These are phyloP conservation scores for Aspergillus pseudoterreus DNA, from an alignment of 2,329 filamentous ascomycete genomes.

Conservation along the genomic window DNA sequence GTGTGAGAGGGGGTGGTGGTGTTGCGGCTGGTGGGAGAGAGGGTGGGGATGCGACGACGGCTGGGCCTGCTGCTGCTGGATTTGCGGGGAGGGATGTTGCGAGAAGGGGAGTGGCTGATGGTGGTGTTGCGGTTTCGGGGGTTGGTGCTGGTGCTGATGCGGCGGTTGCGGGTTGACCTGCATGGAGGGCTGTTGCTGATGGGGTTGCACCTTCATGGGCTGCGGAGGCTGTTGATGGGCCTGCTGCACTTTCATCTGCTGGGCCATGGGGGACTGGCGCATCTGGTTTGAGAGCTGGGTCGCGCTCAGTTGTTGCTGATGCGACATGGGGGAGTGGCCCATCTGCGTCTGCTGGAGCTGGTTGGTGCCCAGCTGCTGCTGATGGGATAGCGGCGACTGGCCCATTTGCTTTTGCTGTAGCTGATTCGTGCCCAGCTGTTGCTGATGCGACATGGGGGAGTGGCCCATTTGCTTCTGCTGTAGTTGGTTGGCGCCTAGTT, in stretches of 20 bases:
- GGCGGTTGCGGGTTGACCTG: slow-evolving; percentile 11
- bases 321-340: neutral
- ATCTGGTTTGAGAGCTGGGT: neutral
- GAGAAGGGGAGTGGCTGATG: neutral
- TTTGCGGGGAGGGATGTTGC: neutral
- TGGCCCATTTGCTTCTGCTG: neutral
- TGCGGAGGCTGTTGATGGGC: neutral
- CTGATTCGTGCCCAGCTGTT: neutral
- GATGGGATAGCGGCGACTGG: neutral
- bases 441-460: neutral
- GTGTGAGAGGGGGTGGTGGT: slow-evolving; percentile 8
- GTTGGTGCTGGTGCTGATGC: slow-evolving; percentile 1
- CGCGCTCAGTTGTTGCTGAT: slow-evolving; percentile 1
- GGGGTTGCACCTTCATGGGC: neutral
- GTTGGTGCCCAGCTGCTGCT: neutral
- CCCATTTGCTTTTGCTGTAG: neutral
- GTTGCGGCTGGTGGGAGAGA: slow-evolving; percentile 11
- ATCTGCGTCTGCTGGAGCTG: neutral
- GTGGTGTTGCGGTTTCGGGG: neutral
- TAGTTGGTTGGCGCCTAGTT: neutral
- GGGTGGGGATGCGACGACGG: slow-evolving; percentile 14
- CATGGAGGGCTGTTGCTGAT: slow-evolving; percentile 5
- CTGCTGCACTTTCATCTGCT: slow-evolving; percentile 8
- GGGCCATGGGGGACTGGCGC: slow-evolving; percentile 3
- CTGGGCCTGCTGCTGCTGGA: slow-evolving; percentile 19